Base-by-base conservation (phyloP, 1,284 basidiomycete species). In the Papiliotrema laurentii region DNA sequence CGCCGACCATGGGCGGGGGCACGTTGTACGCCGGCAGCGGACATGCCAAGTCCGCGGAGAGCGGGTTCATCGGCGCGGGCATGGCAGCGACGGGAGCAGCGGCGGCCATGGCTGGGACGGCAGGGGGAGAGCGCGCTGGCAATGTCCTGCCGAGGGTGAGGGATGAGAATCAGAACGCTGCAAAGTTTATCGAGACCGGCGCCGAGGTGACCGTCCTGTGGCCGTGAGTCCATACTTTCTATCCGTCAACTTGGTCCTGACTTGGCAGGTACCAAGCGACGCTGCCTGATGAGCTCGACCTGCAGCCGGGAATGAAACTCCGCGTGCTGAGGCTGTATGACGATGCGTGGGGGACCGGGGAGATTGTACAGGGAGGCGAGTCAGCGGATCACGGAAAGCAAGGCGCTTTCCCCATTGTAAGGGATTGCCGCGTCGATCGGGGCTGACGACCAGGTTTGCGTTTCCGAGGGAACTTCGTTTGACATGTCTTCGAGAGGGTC, bases 261-360 rank as follows among this genome's bases (percentile, higher is more conserved):
- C 35, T 16, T 34, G 25, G 24, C 37, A 64, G 61, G 35, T 73
- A 74, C 51, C 50, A 59, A 31, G 69, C 69, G 2, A 45, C 65
- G 9, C 53, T 73, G 22, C 61, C 63, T n/a, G 72, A 74, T 49
- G 72, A 74, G 50, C 57, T 74, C 18, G 67, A 68, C 25, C 54
- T 74, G 22, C 38, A 53, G 31, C 71, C 71, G 3, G 72, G 71
- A 6, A 72, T 74, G 71, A 63, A 58, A 40, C 44, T 74, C 13
- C 48, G 51, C 2, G 66, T 73, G 14, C 43, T 64, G 35, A 57
- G 68, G 28, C 50, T 72, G 27, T 74, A 68, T 51, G 71, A 74
- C 48, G 72, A 74, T 53, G 69, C 68, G 2, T 74, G 72, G 71
- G 72, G 64, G 0, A 69, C 65, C 1, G 71, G 66, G 9, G 59